Base-by-base conservation (phyloP, 2,329 filamentous ascomycete species). In the Pestalotiopsis sp. region DNA sequence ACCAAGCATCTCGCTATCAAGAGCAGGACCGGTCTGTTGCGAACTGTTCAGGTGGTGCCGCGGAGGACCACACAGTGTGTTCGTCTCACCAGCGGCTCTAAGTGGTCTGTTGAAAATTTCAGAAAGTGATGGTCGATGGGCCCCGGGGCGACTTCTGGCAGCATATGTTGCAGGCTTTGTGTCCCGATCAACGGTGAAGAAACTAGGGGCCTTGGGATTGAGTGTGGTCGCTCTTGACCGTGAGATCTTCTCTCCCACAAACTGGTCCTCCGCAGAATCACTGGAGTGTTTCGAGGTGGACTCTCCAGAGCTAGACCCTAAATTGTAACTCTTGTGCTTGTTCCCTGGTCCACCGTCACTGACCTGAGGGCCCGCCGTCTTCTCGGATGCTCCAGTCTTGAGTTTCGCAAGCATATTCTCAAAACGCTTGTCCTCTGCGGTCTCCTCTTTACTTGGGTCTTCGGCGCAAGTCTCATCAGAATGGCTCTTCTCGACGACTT, bases 361-460 rank as follows among this genome's bases (percentile, higher is more conserved):
- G 6, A 2, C 2, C 20, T 7, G 45, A 52, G 45, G 11, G 9
- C 6, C 45, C 17, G 17, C 45, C 45, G 20, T n/a, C 17, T 9
- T 52, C 45, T 52, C 17, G 3, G n/a, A 17, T 52, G 7, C 23
- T 9, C 45, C 45, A 6, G 45, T 9, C 14, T 52, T 52, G 59
- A 62, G 59, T 36, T 40, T 62, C 13, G 25, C 59, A 11, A 62
- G 59, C 31, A 62, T 40, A 20, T 36, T 40, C 17, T 65, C 61
- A 41, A 76, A 73, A 66, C 70, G 69, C 41, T 71, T 73, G 2
- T 66, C 60, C 3, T 71, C 67, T 49, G 70, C 72, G 27, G 75
- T 69, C 17, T 69, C 58, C 14, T 71, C 70, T 14, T 76, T 74
- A 7, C 59, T n/a, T 13, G 12, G 31, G 20, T 1, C 3, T 31